Conservation (phyloP, 2,329 filamentous ascomycete species). For the Aspergillus texensis region DNA sequence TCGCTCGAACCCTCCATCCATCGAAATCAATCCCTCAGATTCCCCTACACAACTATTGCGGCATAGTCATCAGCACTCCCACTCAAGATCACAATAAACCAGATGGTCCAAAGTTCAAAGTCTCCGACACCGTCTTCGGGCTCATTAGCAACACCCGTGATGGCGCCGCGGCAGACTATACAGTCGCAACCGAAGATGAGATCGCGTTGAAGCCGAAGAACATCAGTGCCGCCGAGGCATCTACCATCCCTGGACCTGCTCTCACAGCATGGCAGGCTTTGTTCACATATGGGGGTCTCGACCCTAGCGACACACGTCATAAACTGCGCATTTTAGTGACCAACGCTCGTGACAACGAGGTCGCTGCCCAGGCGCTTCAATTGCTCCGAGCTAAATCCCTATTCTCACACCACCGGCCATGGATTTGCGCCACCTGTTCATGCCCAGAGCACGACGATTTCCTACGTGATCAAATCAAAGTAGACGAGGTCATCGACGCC, state of each 20-base stretch:
- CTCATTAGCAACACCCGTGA: constrained; percentile 41
- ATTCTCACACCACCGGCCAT: constrained; percentile 34
- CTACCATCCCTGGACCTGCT: constrained; percentile 41
- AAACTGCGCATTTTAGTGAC: constrained; percentile 41
- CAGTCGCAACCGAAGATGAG: constrained; percentile 41
- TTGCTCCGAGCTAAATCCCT: constrained; percentile 38
- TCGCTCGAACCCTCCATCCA: constrained; percentile 28
- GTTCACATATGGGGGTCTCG: constrained; percentile 39
- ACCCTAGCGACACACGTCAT: constrained; percentile 19
- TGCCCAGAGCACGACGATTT: constrained; percentile 20
- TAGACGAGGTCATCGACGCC: constrained; percentile 39
- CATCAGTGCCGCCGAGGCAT: constrained; percentile 36
- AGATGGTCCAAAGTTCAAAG: constrained; percentile 40
- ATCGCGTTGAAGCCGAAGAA: constrained; percentile 43
- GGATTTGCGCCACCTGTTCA: constrained; percentile 43
- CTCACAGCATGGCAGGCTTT: constrained; percentile 48
- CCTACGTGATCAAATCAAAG: constrained; percentile 31
- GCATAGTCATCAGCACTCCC: constrained; percentile 41
- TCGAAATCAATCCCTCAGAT: constrained; percentile 37
- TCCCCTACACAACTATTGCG: constrained; percentile 46
- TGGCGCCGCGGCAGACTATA: constrained; percentile 47
- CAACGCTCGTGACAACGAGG: constrained; percentile 39
- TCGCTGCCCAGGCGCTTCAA: constrained; percentile 42
- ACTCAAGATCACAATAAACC: constrained; percentile 30
- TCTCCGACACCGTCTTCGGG: constrained; percentile 45